These are phyloP conservation scores for Suillus clintonianus DNA, from an alignment of 768 basidiomycete genomes.

Conservation along the genomic window DNA sequence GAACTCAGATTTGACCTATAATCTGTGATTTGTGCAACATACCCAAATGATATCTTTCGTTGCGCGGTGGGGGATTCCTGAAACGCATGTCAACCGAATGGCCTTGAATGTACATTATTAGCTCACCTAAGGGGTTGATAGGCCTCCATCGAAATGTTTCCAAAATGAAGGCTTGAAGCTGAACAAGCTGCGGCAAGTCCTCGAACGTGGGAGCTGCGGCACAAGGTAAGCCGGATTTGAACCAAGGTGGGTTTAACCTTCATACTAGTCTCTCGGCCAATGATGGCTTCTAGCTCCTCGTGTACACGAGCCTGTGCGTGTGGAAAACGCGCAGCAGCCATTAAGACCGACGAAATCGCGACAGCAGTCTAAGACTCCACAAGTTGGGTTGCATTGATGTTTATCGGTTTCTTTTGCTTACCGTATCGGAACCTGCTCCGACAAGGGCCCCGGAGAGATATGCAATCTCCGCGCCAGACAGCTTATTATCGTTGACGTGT, in stretches of 20 bases:
- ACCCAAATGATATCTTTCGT: constrained; percentile 30
- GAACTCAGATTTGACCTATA: neutral
- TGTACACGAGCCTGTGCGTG: constrained; percentile 36
- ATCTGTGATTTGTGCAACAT: neutral
- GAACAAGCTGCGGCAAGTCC: constrained; percentile 33
- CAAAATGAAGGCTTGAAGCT: constrained; percentile 39
- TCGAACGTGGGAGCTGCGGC: constrained; percentile 39
- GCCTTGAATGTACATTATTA: neutral
- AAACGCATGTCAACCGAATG: too few relatives aligned
- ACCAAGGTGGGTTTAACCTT: neutral
- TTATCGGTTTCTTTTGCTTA: constrained; percentile 7
- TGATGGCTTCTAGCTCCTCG: constrained; percentile 37
- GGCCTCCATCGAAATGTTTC: constrained; percentile 44
- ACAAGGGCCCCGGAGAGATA: constrained; percentile 65
- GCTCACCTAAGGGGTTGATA: constrained; percentile 31
- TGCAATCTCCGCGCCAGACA: constrained; percentile 53
- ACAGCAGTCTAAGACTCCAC: constrained; percentile 21
- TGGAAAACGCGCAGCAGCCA: constrained; percentile 40
- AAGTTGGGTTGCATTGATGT: neutral
- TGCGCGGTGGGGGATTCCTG: constrained; percentile 25
- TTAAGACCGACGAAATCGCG: constrained; percentile 30
- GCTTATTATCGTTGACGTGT: constrained; percentile 43
- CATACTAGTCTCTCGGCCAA: constrained; percentile 37
- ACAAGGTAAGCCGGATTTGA: neutral
- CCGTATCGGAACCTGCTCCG: constrained; percentile 63